These are phyloP conservation scores for Westerdykella ornata DNA, from an alignment of 2,329 filamentous ascomycete genomes.

Conservation along the genomic window DNA sequence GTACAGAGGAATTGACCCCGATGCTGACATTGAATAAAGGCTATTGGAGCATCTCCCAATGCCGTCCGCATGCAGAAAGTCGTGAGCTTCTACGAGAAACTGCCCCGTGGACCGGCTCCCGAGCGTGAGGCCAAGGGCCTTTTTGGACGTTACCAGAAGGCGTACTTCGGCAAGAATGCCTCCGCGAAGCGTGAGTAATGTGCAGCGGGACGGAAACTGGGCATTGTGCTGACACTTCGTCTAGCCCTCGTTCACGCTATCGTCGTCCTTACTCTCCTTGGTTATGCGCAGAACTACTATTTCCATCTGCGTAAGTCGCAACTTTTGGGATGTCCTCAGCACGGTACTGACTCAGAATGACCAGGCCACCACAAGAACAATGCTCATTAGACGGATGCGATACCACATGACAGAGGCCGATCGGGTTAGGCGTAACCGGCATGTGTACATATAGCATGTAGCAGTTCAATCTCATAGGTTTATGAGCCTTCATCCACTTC, in stretches of 20 bases:
- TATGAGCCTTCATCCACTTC: neutral
- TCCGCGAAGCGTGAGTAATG: conserved; percentile 70
- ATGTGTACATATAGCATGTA: conserved; percentile 37
- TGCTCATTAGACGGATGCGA: conserved; percentile 62
- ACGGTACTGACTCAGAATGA: conserved; percentile 14
- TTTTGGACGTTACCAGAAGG: conserved; percentile 75
- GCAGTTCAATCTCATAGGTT: conserved; percentile 29
- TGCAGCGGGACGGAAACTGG: conserved; percentile 2
- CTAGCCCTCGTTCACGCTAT: conserved; percentile 85
- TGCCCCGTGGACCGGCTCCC: conserved; percentile 86
- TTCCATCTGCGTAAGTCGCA: conserved; percentile 88
- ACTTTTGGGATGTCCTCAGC: conserved; percentile 5
- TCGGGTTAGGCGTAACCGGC: conserved; percentile 12
- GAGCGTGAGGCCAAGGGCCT: conserved; percentile 75
- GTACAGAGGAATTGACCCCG: neutral
- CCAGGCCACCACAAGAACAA: conserved; percentile 99
- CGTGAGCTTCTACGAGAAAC: conserved; percentile 97
- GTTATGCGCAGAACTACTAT: conserved; percentile 99
- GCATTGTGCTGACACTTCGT: conserved; percentile 11
- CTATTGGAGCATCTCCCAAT: conserved; percentile 89
- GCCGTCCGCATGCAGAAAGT: conserved; percentile 96
- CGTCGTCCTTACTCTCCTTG: conserved; percentile 67
- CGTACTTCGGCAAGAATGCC: conserved; percentile 92
- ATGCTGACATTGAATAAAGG: conserved; percentile 50
- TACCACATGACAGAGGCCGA: conserved; percentile 8